Evolutionary conservation across 371 early-diverging fungal genomes (phyloP).

Genomic region (Rhizopus delemar): DNA sequence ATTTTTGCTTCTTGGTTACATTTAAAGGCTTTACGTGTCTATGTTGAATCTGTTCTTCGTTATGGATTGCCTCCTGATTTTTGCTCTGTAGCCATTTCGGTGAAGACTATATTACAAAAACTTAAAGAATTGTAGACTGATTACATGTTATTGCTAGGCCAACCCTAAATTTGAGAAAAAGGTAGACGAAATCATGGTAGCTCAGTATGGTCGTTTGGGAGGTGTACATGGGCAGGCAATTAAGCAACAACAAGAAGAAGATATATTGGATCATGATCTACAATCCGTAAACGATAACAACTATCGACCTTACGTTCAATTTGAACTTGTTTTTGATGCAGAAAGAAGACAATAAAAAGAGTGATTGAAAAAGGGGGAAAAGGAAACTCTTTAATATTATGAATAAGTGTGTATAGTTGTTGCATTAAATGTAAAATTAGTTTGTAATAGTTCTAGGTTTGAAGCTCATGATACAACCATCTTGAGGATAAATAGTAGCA

Average conservation of each 20-base stretch:
- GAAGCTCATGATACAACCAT: constrained; percentile 56
- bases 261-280: constrained; percentile 75
- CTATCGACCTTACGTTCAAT: constrained; percentile 89
- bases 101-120: constrained; percentile 28
- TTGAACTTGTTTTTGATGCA: constrained; percentile 66
- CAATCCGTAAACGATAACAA: constrained; percentile 81
- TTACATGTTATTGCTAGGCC: constrained; percentile 40
- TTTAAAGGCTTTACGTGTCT: constrained; percentile 88
- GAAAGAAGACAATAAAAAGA: constrained; percentile 40
- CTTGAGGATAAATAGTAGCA: constrained; percentile 57
- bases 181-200: constrained; percentile 69
- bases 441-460: constrained; percentile 27
- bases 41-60: constrained; percentile 95
- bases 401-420: no score
- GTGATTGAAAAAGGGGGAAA: no score
- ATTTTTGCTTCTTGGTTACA: constrained; percentile 90
- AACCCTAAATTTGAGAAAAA: constrained; percentile 79
- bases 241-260: constrained; percentile 40
- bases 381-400: no score
- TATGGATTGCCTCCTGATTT: constrained; percentile 97
- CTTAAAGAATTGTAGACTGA: background rate
- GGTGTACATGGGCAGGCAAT: constrained; percentile 57
- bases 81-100: constrained; percentile 79
- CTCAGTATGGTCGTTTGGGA: constrained; percentile 68
- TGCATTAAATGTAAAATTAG: background rate